Evolutionary conservation across 2,329 filamentous ascomycete species (phyloP), one percentile per base, ranked within the genome.

Genomic region (Zasmidium angulare): DNA sequence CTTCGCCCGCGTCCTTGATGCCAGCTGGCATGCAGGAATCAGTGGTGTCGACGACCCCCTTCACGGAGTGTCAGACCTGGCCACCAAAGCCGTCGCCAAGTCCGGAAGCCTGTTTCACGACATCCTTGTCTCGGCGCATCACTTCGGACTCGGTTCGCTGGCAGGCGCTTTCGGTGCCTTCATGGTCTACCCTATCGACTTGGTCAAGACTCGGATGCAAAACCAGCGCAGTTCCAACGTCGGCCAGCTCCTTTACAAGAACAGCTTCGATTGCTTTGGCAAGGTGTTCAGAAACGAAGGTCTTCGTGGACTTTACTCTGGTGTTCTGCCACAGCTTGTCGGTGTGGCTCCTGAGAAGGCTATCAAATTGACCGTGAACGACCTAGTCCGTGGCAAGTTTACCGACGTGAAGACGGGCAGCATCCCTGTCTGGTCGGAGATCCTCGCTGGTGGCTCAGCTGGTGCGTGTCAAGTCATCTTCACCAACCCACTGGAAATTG

Each of bases 321-420:
- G 95, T 73, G 91, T 99, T 20, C 76, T 97, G 54, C 95, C 95
- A 11, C 95, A 99, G 81, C 84, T 99, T 49, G 91, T 99, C 63
- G 95, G 95, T 76, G 95, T 99, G 49, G 95, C 95, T n/a, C 95
- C 95, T 1, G 95, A 99, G 76, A 99, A 99, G 82, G 95, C 95
- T 68, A 99, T 99, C 80, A 99, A 99, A 81, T 86, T 99, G 64
- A 99, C 95, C 0, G 93, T 99, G 71, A 99, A 99, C 77, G 95
- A 99, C 73, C 78, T 99, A 56, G 91, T 96, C 21, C 88, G 95
- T 71, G 83, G 84, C 9, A 82, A 84, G 66, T 88, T 93, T 71
- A 89, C 88, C 2, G 87, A 91, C 70, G 85, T 86, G 71, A 84
- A 91, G 63, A 86, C 84, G 46, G 89, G 89, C 52, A 80, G 85